Percentiles rank a stretch among this genome's conserved stretches.
Evolutionary conservation across 1,284 basidiomycete genomes (phyloP).

Genomic region (Sanghuangporus weigelae): DNA sequence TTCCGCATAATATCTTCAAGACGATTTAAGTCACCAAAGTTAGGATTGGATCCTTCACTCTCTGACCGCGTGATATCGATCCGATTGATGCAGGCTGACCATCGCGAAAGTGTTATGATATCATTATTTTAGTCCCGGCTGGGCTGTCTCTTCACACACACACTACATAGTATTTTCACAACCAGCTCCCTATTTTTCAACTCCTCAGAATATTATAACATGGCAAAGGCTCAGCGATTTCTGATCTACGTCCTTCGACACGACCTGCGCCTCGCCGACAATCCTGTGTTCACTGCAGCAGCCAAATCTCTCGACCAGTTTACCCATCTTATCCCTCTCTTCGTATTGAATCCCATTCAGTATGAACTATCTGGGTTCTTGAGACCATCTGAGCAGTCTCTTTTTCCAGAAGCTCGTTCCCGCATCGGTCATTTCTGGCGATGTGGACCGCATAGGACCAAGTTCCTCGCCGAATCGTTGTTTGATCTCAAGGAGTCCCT

Average conservation of each 20-base stretch:
- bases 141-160: background rate
- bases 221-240: conserved; percentile 13
- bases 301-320: conserved; percentile 28
- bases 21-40: too few species aligned
- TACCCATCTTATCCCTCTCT: conserved; percentile 45
- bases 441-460: conserved; percentile 34
- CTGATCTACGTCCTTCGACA: conserved; percentile 28
- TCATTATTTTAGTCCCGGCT: background rate
- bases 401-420: conserved; percentile 27
- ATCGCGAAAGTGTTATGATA: background rate
- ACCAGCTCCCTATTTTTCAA: background rate
- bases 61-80: too few species aligned
- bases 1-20: too few species aligned
- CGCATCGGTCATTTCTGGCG: conserved; percentile 42
- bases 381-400: conserved; percentile 27
- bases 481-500: conserved; percentile 39
- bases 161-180: background rate
- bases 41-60: too few species aligned
- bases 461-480: conserved; percentile 42
- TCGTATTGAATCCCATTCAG: conserved; percentile 45
- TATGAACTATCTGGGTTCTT: conserved; percentile 43
- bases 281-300: conserved; percentile 34
- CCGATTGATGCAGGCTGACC: background rate
- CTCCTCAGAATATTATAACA: background rate
- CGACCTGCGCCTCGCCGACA: conserved; percentile 41